Evolutionary conservation across 768 basidiomycete species (phyloP).

Genomic region (Amyloporia xantha): DNA sequence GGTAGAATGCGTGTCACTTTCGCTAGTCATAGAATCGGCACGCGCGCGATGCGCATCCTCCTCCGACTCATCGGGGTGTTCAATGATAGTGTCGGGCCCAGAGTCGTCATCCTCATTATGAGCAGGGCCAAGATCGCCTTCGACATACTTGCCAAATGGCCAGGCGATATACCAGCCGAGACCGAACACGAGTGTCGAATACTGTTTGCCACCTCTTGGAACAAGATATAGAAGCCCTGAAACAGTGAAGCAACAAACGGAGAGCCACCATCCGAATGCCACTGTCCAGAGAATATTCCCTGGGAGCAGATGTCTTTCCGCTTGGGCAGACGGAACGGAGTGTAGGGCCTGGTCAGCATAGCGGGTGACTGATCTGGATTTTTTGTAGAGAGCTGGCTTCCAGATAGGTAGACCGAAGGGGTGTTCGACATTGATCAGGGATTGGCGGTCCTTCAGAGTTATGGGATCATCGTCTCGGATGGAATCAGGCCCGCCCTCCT

Average conservation of each 20-base stretch:
- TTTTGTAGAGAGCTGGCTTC: slow-evolving; percentile 99
- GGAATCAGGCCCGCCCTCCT: slow-evolving; percentile 33
- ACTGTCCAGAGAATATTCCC: slow-evolving; percentile 93
- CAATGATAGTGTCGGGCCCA: slow-evolving; percentile 2
- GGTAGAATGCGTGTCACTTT: slow-evolving; percentile 20
- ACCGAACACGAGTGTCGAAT: slow-evolving; percentile 82
- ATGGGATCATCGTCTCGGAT: slow-evolving; percentile 72
- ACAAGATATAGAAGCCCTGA: slow-evolving; percentile 64
- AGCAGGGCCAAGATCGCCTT: slow-evolving; percentile 54
- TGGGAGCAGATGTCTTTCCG: slow-evolving; percentile 86
- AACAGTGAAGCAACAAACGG: slow-evolving; percentile 59
- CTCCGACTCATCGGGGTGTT: slow-evolving; percentile 31
- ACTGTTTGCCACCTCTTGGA: slow-evolving; percentile 77
- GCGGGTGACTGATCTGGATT: slow-evolving; percentile 92
- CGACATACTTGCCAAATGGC: slow-evolving; percentile 99
- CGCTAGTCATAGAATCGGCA: slow-evolving; percentile 22
- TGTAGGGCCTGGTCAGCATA: slow-evolving; percentile 94
- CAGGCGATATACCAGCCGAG: slow-evolving; percentile 95
- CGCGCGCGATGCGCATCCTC: slow-evolving; percentile 28
- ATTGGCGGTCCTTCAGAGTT: slow-evolving; percentile 92
- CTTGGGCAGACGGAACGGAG: slow-evolving; percentile 85
- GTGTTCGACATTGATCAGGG: slow-evolving; percentile 97
- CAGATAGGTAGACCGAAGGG: slow-evolving; percentile 99
- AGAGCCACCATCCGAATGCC: slow-evolving; percentile 92
- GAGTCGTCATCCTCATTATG: slow-evolving; percentile 25